A percentile compares a stretch with the other conserved stretches of the same genome.
phyloP scores from a whole-genome alignment of 768 basidiomycete genomes.

The Xerocomus brunneocitrinus region DNA sequence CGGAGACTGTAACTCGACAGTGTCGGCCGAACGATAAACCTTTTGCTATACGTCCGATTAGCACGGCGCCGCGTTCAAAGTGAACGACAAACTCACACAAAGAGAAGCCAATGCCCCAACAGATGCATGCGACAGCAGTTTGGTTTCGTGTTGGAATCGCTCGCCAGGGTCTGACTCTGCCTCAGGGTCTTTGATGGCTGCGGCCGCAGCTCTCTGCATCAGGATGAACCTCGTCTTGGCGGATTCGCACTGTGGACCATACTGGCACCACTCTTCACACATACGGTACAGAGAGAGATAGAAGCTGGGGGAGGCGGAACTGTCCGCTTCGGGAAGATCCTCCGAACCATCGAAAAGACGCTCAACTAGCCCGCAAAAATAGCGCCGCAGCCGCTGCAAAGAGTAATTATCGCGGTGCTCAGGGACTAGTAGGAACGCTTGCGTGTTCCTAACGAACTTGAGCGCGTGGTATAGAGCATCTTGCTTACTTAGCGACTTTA shows the following conservation, averaged over 20 bases:
- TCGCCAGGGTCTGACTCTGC: constrained; percentile 50
- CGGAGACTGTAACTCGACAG: constrained; percentile 52
- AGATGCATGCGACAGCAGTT: constrained; percentile 71
- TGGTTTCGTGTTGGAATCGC: constrained; percentile 65
- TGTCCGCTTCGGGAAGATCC: constrained; percentile 66
- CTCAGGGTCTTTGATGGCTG: constrained; percentile 51
- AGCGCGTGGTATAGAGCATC: constrained; percentile 75
- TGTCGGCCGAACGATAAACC: constrained; percentile 66
- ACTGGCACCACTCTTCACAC: constrained; percentile 92
- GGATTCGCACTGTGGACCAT: constrained; percentile 70
- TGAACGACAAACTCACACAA: constrained; percentile 55
- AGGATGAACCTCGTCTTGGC: constrained; percentile 62
- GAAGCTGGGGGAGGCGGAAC: constrained; percentile 70
- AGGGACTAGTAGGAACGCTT: constrained; percentile 65
- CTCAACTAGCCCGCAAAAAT: constrained; percentile 88
- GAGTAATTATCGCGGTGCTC: constrained; percentile 74
- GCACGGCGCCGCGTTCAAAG: not conserved
- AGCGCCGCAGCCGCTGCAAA: constrained; percentile 77
- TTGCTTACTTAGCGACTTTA: constrained; percentile 63
- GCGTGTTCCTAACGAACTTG: constrained; percentile 82
- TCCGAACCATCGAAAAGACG: constrained; percentile 76
- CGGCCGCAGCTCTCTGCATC: constrained; percentile 65
- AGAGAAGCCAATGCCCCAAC: constrained; percentile 85
- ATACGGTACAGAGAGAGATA: constrained; percentile 77
- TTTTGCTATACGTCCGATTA: constrained; percentile 52